Evolutionary conservation across 768 basidiomycete species (phyloP).

Genomic region (Leccinum truebloodii): DNA sequence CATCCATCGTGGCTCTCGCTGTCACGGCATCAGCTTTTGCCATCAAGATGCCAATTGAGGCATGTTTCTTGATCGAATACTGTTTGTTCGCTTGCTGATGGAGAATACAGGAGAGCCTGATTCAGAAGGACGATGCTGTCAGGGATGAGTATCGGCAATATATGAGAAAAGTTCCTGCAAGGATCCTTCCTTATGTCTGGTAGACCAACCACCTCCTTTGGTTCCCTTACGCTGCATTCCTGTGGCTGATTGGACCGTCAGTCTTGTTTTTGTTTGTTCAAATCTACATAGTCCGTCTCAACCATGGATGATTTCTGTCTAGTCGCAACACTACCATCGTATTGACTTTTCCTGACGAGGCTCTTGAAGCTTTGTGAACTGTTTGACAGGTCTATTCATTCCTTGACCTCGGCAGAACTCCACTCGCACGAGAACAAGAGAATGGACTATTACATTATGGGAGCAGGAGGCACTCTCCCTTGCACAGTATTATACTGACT

Average conservation of each 20-base stretch:
- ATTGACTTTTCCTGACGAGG: background rate
- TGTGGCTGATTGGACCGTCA: background rate
- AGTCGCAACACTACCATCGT: background rate
- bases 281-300: background rate
- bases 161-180: slow-evolving; percentile 28
- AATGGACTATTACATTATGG: background rate
- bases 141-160: slow-evolving; percentile 31
- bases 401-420: background rate
- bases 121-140: slow-evolving; percentile 22
- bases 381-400: background rate
- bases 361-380: background rate
- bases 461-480: background rate
- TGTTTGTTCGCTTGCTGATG: background rate
- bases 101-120: slow-evolving; percentile 27
- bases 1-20: slow-evolving; percentile 23
- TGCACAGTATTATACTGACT: background rate
- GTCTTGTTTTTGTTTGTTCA: background rate
- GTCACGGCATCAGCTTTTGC: slow-evolving; percentile 22
- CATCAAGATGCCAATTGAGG: slow-evolving; percentile 37
- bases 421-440: background rate
- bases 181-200: slow-evolving; percentile 30
- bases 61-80: background rate
- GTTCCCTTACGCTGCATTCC: background rate
- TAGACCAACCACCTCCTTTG: slow-evolving; percentile 1
- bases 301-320: background rate